Percentiles rank a stretch among this genome's conserved stretches.
Evolutionary conservation across 2,329 filamentous ascomycete species (phyloP).

Genomic region (Ascochyta lentis): DNA sequence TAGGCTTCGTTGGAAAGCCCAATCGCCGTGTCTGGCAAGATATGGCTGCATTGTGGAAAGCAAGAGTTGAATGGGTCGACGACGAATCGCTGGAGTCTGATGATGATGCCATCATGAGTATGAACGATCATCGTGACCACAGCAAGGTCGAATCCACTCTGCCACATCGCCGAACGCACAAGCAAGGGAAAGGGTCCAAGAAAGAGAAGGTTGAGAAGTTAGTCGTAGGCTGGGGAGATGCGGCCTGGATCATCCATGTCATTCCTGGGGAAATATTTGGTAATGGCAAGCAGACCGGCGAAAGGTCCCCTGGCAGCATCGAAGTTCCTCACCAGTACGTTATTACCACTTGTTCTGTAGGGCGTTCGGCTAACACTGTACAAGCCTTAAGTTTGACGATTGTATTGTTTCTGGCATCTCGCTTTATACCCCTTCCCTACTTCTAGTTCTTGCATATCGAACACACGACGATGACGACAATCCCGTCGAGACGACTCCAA

Average conservation of each 20-base stretch:
- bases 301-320: slow-evolving; percentile 77
- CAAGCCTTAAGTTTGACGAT: slow-evolving; percentile 83
- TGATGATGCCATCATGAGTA: slow-evolving; percentile 58
- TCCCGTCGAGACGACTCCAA: slow-evolving; percentile 63
- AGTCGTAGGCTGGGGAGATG: slow-evolving; percentile 93
- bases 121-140: slow-evolving; percentile 43
- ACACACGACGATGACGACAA: slow-evolving; percentile 74
- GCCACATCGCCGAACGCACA: slow-evolving; percentile 56
- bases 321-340: slow-evolving; percentile 91
- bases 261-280: slow-evolving; percentile 72
- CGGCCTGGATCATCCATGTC: slow-evolving; percentile 94
- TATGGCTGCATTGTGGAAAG: slow-evolving; percentile 96
- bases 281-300: slow-evolving; percentile 70
- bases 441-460: slow-evolving; percentile 91
- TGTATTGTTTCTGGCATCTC: slow-evolving; percentile 98
- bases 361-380: slow-evolving; percentile 28
- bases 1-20: slow-evolving; percentile 89
- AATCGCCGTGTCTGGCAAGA: slow-evolving; percentile 90
- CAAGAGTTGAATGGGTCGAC: slow-evolving; percentile 90
- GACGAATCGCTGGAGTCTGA: slow-evolving; percentile 78
- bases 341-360: slow-evolving; percentile 20
- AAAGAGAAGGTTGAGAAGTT: slow-evolving; percentile 70
- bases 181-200: slow-evolving; percentile 31
- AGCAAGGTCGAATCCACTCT: slow-evolving; percentile 43
- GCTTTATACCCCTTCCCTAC: slow-evolving; percentile 88